These are phyloP conservation scores for Saposhnikovia divaricata DNA, from an alignment of 129 eudicot species.

Conservation along the genomic window DNA sequence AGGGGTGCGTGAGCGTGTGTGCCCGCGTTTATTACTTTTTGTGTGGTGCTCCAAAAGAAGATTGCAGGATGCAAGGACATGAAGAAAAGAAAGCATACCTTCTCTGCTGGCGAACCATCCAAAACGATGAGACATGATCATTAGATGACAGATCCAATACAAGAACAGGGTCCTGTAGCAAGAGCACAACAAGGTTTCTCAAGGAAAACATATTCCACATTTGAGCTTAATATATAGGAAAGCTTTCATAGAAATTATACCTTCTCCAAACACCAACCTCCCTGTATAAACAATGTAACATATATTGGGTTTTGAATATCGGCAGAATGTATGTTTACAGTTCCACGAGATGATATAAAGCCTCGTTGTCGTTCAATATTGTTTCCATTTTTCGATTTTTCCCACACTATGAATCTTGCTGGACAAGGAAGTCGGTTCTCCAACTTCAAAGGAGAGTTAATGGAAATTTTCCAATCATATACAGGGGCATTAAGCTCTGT, in stretches of 20 bases:
- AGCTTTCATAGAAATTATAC: slow-evolving; percentile 20
- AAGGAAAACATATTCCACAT: not conserved
- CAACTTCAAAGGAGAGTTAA: slow-evolving; percentile 78
- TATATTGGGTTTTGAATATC: slow-evolving; percentile 70
- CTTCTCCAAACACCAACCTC: slow-evolving; percentile 93
- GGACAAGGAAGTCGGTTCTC: slow-evolving; percentile 98
- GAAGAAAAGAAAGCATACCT: slow-evolving; percentile 38
- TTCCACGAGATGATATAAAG: slow-evolving; percentile 59
- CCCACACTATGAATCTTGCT: slow-evolving; percentile 74
- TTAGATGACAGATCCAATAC: slow-evolving; percentile 63
- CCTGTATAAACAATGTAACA: slow-evolving; percentile 58
- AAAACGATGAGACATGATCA: slow-evolving; percentile 78
- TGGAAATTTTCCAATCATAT: slow-evolving; percentile 88
- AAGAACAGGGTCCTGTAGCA: slow-evolving; percentile 72
- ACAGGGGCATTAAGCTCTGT: slow-evolving; percentile 86
- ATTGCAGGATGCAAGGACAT: not conserved
- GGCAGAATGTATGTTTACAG: slow-evolving; percentile 66
- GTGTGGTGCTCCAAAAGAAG: not conserved
- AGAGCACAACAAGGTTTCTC: not conserved
- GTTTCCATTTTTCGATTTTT: slow-evolving; percentile 48
- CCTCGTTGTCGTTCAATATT: slow-evolving; percentile 68
- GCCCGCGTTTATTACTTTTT: not conserved
- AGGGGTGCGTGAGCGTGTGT: too few relatives aligned
- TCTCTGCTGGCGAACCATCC: slow-evolving; percentile 75
- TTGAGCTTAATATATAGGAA: not conserved